These are phyloP conservation scores for Annulohypoxylon moriforme DNA, from an alignment of 495 filamentous ascomycete genomes.

Conservation along the genomic window DNA sequence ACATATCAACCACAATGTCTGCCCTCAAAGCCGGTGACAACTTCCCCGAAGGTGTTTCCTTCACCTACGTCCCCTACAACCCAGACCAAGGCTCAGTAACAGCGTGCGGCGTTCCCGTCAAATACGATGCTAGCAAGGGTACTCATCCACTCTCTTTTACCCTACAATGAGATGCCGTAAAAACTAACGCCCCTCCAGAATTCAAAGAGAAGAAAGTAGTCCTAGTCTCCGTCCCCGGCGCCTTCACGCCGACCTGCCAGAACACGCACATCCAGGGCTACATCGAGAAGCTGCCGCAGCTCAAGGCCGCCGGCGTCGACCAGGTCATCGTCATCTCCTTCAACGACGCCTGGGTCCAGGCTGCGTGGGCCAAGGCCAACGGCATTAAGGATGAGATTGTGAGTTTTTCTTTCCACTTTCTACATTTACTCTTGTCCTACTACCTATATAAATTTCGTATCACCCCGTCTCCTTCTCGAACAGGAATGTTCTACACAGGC, in stretches of 20 bases:
- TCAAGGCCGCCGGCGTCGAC: conserved; percentile 89
- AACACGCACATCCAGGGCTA: conserved; percentile 88
- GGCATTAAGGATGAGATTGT: conserved; percentile 83
- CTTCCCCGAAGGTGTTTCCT: conserved; percentile 83
- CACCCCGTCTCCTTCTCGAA: not conserved
- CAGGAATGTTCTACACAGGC: not conserved
- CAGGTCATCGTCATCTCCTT: conserved; percentile 83
- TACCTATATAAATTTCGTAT: not conserved
- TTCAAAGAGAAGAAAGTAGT: conserved; percentile 91
- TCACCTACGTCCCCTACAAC: conserved; percentile 80
- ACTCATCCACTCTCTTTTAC: conserved; percentile 14
- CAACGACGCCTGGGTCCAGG: conserved; percentile 95
- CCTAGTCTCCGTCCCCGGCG: conserved; percentile 89
- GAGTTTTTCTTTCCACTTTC: conserved; percentile 46
- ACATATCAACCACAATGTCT: conserved; percentile 66
- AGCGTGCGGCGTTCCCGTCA: conserved; percentile 80
- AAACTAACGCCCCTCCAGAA: conserved; percentile 57
- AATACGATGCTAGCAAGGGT: conserved; percentile 84
- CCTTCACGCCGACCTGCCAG: conserved; percentile 95
- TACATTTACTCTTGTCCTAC: not conserved
- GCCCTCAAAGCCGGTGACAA: conserved; percentile 80
- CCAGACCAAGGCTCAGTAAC: conserved; percentile 72
- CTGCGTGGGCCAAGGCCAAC: conserved; percentile 96
- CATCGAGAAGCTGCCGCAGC: conserved; percentile 74
- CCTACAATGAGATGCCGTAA: not conserved